A percentile compares a stretch with the other conserved stretches of the same genome.
Conservation (phyloP, 129 eudicot species). For the Daucus carota region DNA sequence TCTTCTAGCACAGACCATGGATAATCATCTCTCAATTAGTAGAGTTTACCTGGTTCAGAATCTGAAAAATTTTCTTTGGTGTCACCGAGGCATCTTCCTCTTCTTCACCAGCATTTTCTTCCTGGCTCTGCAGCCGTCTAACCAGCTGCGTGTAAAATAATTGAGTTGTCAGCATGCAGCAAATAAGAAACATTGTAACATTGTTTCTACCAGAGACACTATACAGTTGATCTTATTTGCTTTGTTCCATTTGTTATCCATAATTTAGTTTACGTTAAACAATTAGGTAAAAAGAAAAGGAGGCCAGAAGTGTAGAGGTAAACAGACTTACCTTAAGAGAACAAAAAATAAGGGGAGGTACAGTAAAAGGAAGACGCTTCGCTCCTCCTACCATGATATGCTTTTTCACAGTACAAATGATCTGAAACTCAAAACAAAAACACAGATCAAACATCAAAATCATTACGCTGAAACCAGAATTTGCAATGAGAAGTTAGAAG, state of each 20-base stretch:
- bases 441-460: conserved; percentile 9
- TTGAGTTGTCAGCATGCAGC: not conserved
- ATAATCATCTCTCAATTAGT: not conserved
- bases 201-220: too few species aligned
- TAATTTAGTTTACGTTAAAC: not conserved
- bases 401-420: conserved; percentile 74
- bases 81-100: conserved; percentile 58
- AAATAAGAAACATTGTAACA: conserved; percentile 1
- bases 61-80: conserved; percentile 82
- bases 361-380: conserved; percentile 79
- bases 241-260: not conserved
- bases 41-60: conserved; percentile 64
- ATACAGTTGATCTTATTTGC: not conserved
- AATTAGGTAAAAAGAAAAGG: not conserved
- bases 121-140: conserved; percentile 67
- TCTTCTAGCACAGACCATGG: conserved; percentile 9
- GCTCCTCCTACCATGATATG: conserved; percentile 83
- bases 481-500: not conserved
- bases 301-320: conserved; percentile 3
- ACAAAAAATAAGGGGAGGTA: conserved; percentile 82
- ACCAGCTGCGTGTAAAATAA: conserved; percentile 46
- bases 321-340: conserved; percentile 67
- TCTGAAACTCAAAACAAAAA: conserved; percentile 40
- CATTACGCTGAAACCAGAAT: conserved; percentile 6
- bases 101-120: conserved; percentile 53